Evolutionary conservation across 1,284 basidiomycete genomes (phyloP).

Genomic region (Moesziomyces aphidis): DNA sequence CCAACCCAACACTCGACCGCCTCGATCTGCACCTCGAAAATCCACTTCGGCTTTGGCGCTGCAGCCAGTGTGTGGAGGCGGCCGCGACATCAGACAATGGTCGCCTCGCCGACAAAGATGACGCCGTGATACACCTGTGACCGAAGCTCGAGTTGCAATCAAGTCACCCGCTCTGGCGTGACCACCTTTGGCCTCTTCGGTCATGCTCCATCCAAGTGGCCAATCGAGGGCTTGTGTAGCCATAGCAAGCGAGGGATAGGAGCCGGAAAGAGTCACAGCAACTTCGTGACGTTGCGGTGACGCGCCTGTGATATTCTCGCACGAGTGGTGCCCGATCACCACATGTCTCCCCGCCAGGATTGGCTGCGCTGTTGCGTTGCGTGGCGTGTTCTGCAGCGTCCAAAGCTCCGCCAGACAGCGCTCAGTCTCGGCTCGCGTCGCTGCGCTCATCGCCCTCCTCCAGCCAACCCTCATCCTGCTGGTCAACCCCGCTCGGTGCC

Average conservation of each 20-base stretch:
- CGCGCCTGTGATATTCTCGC: neutral
- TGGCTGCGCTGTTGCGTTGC: neutral
- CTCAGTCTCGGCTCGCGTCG: conserved; percentile 3
- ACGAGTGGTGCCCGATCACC: conserved; percentile 11
- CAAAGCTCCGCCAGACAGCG: neutral
- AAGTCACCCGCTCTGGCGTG: too few species aligned
- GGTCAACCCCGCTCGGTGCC: neutral
- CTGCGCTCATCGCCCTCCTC: neutral
- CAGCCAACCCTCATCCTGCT: neutral
- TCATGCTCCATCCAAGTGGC: too few species aligned
- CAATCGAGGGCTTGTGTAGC: too few species aligned
- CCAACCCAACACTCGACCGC: neutral
- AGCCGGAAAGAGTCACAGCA: too few species aligned
- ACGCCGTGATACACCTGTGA: too few species aligned
- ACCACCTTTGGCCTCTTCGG: too few species aligned
- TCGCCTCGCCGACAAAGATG: too few species aligned
- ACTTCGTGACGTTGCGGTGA: too few species aligned
- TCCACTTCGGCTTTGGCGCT: neutral
- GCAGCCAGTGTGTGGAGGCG: neutral
- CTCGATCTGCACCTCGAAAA: neutral
- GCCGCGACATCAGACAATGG: neutral
- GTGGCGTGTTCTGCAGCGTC: conserved; percentile 1
- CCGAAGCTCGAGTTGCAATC: too few species aligned
- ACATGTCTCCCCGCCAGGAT: neutral
- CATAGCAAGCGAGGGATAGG: too few species aligned